phyloP scores from a whole-genome alignment of 495 filamentous ascomycete genomes.

The Aspergillus egyptiacus region DNA sequence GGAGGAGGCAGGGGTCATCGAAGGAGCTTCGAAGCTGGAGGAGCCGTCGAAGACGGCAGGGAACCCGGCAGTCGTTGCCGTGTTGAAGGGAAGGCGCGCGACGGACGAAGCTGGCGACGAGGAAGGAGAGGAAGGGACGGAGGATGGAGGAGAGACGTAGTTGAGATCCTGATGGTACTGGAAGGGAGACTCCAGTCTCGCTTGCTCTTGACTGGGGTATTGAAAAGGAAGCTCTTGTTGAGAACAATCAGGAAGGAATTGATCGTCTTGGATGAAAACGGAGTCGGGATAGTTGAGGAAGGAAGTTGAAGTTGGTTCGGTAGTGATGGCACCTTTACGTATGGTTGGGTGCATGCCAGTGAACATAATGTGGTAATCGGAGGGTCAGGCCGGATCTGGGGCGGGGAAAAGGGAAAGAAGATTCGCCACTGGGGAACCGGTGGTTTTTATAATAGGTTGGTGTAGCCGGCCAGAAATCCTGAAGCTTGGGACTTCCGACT shows the following conservation, averaged over 20 bases:
- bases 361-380: slow-evolving; percentile 43
- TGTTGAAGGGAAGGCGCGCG: slow-evolving; percentile 25
- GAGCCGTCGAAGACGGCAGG: slow-evolving; percentile 28
- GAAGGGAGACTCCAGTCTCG: slow-evolving; percentile 35
- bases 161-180: slow-evolving; percentile 30
- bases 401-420: too few species aligned
- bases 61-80: slow-evolving; percentile 24
- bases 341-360: slow-evolving; percentile 35
- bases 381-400: slow-evolving; percentile 21
- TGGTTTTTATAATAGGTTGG: slow-evolving; percentile 29
- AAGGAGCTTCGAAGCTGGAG: slow-evolving; percentile 39
- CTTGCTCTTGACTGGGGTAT: slow-evolving; percentile 20
- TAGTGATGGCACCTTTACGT: slow-evolving; percentile 48
- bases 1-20: slow-evolving; percentile 43
- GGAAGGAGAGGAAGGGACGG: slow-evolving; percentile 36
- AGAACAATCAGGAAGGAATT: slow-evolving; percentile 32
- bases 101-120: slow-evolving; percentile 40
- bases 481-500: too few species aligned
- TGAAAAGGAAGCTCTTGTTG: slow-evolving; percentile 27
- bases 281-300: slow-evolving; percentile 30
- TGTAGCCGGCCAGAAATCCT: slow-evolving; percentile 17
- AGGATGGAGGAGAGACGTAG: slow-evolving; percentile 39
- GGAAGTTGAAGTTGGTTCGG: slow-evolving; percentile 28
- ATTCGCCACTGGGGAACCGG: slow-evolving; percentile 32
- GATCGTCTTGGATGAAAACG: slow-evolving; percentile 45